phyloP scores from a whole-genome alignment of 306 rosid genomes.

The Lithocarpus polystachyus region DNA sequence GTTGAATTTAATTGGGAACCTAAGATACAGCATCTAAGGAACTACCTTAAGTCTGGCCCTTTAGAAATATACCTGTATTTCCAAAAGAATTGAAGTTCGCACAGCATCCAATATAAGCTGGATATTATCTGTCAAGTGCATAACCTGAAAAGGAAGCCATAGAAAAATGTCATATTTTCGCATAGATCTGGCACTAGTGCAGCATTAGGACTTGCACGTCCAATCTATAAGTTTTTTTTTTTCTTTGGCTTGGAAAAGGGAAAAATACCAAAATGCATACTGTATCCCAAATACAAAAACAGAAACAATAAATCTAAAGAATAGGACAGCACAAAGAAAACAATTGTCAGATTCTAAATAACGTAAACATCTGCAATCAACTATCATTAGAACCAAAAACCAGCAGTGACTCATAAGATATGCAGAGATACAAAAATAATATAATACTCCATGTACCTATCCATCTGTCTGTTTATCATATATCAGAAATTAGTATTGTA shows the following conservation, averaged over 20 bases:
- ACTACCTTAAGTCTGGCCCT: too few species aligned
- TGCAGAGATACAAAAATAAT: background rate
- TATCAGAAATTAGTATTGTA: background rate
- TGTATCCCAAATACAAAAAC: background rate
- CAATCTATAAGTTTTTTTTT: background rate
- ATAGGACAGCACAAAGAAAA: background rate
- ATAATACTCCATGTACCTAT: background rate
- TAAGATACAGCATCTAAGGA: too few species aligned
- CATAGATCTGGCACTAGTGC: background rate
- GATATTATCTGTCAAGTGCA: slow-evolving; percentile 65
- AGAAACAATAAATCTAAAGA: background rate
- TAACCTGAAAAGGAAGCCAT: slow-evolving; percentile 43
- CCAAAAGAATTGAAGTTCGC: slow-evolving; percentile 50
- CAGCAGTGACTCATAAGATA: background rate
- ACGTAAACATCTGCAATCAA: background rate
- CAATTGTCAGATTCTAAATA: background rate
- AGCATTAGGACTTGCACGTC: background rate
- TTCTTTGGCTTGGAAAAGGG: background rate
- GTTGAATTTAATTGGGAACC: too few species aligned
- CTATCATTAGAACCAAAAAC: background rate
- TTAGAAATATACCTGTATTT: slow-evolving; percentile 60
- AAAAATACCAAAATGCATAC: background rate
- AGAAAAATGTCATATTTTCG: background rate
- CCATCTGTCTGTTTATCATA: background rate
- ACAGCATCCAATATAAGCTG: slow-evolving; percentile 63